Evolutionary conservation across 176 grass and related monocot genomes (phyloP).

Genomic region (Carex scoparia): DNA sequence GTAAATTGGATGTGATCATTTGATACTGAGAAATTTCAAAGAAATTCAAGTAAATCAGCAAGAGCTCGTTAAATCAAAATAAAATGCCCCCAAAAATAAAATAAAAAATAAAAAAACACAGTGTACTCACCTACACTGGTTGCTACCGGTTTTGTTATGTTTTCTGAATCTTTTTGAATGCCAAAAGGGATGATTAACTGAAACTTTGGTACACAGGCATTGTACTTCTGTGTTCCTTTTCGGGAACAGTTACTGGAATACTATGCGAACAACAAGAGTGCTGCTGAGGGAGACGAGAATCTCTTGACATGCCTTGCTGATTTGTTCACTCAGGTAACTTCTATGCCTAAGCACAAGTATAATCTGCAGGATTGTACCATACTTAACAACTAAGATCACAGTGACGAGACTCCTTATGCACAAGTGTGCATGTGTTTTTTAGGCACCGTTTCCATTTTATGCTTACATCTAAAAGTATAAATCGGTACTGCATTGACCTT

Average conservation of each 20-base stretch:
- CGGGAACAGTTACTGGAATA: conserved; percentile 93
- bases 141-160: background rate
- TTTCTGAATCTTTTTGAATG: background rate
- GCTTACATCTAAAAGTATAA: background rate
- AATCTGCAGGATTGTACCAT: background rate
- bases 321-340: conserved; percentile 82
- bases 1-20: background rate
- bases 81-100: background rate
- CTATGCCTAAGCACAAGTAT: background rate
- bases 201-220: conserved; percentile 38
- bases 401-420: background rate
- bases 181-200: background rate
- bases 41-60: background rate
- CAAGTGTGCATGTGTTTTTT: background rate
- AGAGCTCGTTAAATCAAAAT: background rate
- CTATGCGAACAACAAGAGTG: conserved; percentile 67
- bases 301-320: conserved; percentile 89
- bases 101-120: background rate
- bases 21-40: background rate
- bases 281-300: conserved; percentile 69
- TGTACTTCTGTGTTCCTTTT: conserved; percentile 80
- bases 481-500: background rate
- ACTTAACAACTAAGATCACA: background rate
- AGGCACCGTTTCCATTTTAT: background rate
- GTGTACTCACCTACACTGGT: background rate